Base-by-base conservation (phyloP, 306 rosid genomes). In the Gastrolobium villosum region DNA sequence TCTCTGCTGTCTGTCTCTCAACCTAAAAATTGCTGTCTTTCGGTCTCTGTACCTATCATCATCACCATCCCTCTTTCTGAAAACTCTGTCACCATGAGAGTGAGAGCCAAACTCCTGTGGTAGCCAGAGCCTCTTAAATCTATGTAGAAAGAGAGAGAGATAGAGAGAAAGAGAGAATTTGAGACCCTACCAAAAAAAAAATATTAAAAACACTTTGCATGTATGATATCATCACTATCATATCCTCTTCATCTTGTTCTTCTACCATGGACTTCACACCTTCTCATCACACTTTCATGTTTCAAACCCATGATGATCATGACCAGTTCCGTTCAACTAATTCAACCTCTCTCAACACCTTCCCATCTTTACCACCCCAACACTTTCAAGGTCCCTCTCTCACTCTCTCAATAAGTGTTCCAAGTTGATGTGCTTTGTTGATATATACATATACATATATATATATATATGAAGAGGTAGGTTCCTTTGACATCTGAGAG, bases 11-110 rank as follows among this genome's bases (percentile, higher is more conserved):
- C 82, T 71, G 60, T 80, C 82, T 86, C 81, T 82, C 82, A 82
- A 82, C 90, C 93, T 78, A 86, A 89, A 89, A 67, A 82, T 88
- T 89, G 90, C 93, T 88, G 93, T 90, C 93, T 85, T 77, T 83
- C 82, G 82, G 88, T 82, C 80, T 84, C 81, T 78, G 87, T 81
- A 86, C 83, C 94, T 89, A 83, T 88, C 85, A 68, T 85, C 84
- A 81, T 68, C 78, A 63, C 82, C 85, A 70, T 76, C 81, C 85
- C 86, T 81, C 88, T 84, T 75, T 85, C 94, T 83, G 87, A 83
- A 81, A 44, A 78, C 88, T 83, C 89, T 88, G 94, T 82, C 98
- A 86, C 81, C 96, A 90, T 94, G 90, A 92, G 92, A 90, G 93
- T 94, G 94, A 92, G 97, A 92, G 94, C 94, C 94, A 84, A 82